Evolutionary conservation across 148 eudicot species (phyloP).

Genomic region (Silene conica): DNA sequence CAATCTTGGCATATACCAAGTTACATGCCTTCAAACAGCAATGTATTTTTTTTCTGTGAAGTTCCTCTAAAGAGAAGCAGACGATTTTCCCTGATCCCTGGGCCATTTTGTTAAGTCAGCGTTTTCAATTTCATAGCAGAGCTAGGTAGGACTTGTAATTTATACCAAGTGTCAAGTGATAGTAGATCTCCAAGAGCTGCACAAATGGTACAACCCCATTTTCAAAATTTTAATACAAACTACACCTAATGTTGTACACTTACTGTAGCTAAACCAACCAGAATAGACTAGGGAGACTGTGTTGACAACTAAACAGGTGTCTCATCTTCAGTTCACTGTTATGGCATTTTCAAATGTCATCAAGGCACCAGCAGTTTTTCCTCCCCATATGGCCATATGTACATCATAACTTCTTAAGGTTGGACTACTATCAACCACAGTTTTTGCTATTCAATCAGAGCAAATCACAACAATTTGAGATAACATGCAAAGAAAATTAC

Average conservation of each 20-base stretch:
- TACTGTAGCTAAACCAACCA: neutral
- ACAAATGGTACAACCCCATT: neutral
- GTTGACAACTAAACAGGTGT: neutral
- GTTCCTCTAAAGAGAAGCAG: neutral
- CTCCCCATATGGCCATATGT: neutral
- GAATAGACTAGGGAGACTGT: neutral
- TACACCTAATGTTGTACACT: neutral
- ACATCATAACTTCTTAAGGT: neutral
- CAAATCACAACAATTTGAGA: neutral
- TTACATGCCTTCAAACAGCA: neutral
- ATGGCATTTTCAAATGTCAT: neutral
- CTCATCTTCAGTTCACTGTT: slow-evolving; percentile 1
- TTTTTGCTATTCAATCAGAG: neutral
- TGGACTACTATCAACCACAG: neutral
- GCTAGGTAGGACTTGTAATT: too few relatives aligned
- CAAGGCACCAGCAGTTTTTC: neutral
- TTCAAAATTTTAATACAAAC: neutral
- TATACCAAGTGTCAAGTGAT: too few relatives aligned
- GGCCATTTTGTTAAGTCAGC: neutral
- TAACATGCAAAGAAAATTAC: slow-evolving; percentile 34
- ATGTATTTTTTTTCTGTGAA: neutral
- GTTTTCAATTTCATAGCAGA: too few relatives aligned
- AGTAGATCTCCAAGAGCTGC: too few relatives aligned
- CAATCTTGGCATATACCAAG: neutral
- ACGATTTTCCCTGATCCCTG: neutral